A percentile compares a stretch with the other conserved stretches of the same genome.
Conservation (phyloP, 306 rosid genomes). For the Clitoria ternatea region DNA sequence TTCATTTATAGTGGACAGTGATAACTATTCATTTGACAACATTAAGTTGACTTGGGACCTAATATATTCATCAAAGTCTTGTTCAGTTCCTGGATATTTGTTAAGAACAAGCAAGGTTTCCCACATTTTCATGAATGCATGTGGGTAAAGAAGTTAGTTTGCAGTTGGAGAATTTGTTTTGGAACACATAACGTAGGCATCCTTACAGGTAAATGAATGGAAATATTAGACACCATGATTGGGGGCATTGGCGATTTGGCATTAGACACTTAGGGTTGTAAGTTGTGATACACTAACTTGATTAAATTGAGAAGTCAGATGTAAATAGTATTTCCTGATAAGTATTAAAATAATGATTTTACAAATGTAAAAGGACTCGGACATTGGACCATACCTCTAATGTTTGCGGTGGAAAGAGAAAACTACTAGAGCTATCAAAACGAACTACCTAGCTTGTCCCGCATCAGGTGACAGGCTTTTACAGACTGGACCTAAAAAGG, state of each 20-base stretch:
- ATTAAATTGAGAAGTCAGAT: neutral
- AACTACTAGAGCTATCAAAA: too few relatives aligned
- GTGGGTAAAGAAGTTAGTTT: neutral
- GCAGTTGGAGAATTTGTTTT: neutral
- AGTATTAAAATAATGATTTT: neutral
- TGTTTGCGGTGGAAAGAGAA: neutral
- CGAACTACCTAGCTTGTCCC: too few relatives aligned
- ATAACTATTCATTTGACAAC: neutral
- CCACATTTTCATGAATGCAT: neutral
- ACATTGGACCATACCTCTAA: neutral
- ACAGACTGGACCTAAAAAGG: too few relatives aligned
- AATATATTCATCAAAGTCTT: neutral
- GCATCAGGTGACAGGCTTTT: too few relatives aligned
- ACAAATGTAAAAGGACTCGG: neutral
- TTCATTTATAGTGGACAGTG: neutral
- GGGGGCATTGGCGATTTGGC: neutral
- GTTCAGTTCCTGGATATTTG: neutral
- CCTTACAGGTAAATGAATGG: neutral
- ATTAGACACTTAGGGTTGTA: neutral
- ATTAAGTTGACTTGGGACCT: neutral
- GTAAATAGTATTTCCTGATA: neutral
- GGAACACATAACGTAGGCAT: neutral
- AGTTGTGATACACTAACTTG: neutral
- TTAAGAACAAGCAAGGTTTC: neutral
- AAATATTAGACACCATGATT: neutral